Percentiles rank a stretch among this genome's conserved stretches.
These are phyloP conservation scores for Myriosclerotinia scirpicola DNA, from an alignment of 2,329 filamentous ascomycete species.

Conservation along the genomic window DNA sequence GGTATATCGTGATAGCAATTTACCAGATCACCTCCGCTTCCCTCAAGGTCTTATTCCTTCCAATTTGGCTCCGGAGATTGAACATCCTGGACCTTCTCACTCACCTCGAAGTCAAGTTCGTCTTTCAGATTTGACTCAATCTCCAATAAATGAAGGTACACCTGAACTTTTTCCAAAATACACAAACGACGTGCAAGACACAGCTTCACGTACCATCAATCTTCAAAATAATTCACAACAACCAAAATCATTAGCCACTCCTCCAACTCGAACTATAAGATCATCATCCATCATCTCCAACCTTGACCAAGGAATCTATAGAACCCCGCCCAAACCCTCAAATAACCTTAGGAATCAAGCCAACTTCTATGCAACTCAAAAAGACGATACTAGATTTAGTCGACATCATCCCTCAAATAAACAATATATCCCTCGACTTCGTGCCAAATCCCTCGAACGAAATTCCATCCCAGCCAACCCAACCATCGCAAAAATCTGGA, in stretches of 20 bases:
- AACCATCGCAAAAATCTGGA: background rate
- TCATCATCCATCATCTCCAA: constrained; percentile 1
- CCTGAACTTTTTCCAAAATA: background rate
- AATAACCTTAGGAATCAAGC: background rate
- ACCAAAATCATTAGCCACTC: background rate
- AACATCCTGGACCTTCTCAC: background rate
- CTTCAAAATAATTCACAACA: background rate
- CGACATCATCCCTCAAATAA: background rate
- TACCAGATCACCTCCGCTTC: background rate
- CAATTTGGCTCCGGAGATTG: background rate
- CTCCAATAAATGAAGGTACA: background rate
- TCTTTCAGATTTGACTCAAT: background rate
- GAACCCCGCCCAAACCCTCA: background rate
- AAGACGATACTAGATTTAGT: background rate
- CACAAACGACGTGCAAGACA: background rate
- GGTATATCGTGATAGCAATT: background rate
- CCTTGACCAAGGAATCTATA: constrained; percentile 1
- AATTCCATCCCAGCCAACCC: background rate
- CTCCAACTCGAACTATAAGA: background rate
- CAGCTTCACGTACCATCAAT: too few relatives aligned
- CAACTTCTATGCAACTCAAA: constrained; percentile 10
- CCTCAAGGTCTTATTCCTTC: background rate
- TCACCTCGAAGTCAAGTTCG: background rate
- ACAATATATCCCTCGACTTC: background rate
- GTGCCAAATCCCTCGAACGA: background rate